These are phyloP conservation scores for Sporisorium exsertum DNA, from an alignment of 1,284 basidiomycete species.

Conservation along the genomic window DNA sequence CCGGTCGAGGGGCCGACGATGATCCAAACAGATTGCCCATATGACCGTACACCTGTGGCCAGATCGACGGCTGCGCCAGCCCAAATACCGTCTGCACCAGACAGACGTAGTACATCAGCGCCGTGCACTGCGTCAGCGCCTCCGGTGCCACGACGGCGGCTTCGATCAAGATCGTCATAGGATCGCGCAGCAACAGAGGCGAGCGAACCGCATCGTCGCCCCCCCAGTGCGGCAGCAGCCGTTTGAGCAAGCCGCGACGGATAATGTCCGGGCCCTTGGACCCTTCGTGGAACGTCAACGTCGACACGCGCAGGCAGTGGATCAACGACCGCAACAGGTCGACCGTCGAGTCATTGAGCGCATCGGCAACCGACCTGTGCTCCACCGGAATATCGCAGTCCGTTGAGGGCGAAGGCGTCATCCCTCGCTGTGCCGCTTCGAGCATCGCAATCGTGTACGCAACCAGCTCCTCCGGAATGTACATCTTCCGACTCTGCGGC, in stretches of 20 bases:
- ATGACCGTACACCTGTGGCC: conserved; percentile 57
- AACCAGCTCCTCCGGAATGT: conserved; percentile 66
- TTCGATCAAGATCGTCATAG: conserved; percentile 66
- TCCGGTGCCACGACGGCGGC: conserved; percentile 63
- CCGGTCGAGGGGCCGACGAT: conserved; percentile 27
- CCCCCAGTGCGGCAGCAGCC: conserved; percentile 67
- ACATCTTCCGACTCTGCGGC: conserved; percentile 59
- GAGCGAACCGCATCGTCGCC: conserved; percentile 63
- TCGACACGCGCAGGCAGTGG: conserved; percentile 50
- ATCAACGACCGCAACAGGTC: conserved; percentile 60
- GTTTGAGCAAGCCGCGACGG: conserved; percentile 65
- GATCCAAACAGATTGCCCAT: conserved; percentile 37
- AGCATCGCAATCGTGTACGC: conserved; percentile 67
- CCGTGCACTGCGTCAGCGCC: conserved; percentile 61
- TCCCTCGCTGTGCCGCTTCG: conserved; percentile 63
- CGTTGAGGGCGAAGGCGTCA: conserved; percentile 47
- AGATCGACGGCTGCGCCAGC: conserved; percentile 65
- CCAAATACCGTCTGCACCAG: conserved; percentile 67
- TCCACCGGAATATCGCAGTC: conserved; percentile 34
- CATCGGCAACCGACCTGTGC: conserved; percentile 47
- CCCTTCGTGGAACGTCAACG: conserved; percentile 43
- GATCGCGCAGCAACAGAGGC: conserved; percentile 64
- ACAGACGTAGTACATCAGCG: conserved; percentile 67
- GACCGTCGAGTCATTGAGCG: conserved; percentile 52
- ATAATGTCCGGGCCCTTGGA: conserved; percentile 49